Evolutionary conservation across 768 basidiomycete species (phyloP), one percentile per base, ranked within the genome.

Genomic region (Tylopilus sp.): DNA sequence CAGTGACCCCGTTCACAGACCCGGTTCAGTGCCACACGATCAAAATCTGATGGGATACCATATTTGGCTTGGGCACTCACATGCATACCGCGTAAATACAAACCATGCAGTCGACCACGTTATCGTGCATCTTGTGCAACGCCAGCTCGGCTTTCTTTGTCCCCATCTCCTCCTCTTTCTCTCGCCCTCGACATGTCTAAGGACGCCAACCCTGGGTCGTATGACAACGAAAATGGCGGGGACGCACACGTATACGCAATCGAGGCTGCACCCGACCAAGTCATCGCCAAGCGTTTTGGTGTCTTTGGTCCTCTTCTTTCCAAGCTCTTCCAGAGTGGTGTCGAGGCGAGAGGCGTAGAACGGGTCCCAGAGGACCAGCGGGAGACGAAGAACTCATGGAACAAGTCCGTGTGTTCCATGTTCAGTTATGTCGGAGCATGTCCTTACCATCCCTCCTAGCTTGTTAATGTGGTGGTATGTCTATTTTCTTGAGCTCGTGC

Each of bases 261-360:
- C 22, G 71, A 72, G 31, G 59, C 53, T 25, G 59, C 63, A 2
- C 71, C 62, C 0, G 68, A 69, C 31, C 39, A 55, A 40, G 61
- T 57, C 13, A 63, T 73, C 25, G 60, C 56, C 18, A 55, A 55
- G 23, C 62, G 70, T 15, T 75, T 69, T 45, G 63, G 67, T 28
- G 50, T 42, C 26, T 50, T 69, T 30, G 67, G 66, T 1, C 69
- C 67, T 3, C 28, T 71, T 36, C 60, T 76, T 21, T 58, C 64
- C 40, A 72, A 61, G 57, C 64, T 79, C 12, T 79, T 79, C 59
- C 64, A 69, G 15, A 74, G 66, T 47, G 79, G 78, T 42, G 75
- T 81, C 18, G 80, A 81, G 61, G 78, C 78, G 5, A 66, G 77
- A 61, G 80, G 80, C 18, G 75, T 81, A 6, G 80, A 80, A 54